These are phyloP conservation scores for Helotiales sp. DNA, from an alignment of 2,329 filamentous ascomycete genomes.

Conservation along the genomic window DNA sequence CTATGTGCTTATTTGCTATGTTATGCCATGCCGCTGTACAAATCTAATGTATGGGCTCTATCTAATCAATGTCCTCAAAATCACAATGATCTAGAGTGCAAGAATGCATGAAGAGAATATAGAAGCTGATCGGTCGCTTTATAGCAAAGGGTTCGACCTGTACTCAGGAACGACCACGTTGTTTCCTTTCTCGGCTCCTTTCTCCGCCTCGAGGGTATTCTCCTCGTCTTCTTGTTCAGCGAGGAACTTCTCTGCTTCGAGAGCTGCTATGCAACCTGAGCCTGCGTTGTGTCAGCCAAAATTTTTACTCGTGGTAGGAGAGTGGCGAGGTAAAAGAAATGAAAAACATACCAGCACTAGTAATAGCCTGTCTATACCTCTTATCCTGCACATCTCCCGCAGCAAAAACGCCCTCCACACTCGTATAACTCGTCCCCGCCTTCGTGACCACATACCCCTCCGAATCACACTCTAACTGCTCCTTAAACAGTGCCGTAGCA, in stretches of 20 bases:
- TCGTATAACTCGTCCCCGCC: conserved; percentile 86
- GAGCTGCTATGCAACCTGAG: conserved; percentile 90
- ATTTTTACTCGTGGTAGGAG: not conserved
- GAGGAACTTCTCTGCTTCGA: conserved; percentile 94
- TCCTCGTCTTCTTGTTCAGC: conserved; percentile 54
- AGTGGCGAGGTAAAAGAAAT: not conserved
- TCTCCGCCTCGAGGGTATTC: conserved; percentile 40
- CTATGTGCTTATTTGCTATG: too few species aligned
- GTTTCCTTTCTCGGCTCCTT: conserved; percentile 42
- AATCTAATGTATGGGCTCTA: too few species aligned
- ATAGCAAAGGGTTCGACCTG: conserved; percentile 63
- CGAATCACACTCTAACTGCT: conserved; percentile 80
- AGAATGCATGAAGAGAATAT: not conserved
- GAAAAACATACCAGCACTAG: conserved; percentile 77
- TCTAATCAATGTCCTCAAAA: not conserved
- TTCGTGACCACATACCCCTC: conserved; percentile 91
- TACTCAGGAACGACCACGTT: conserved; percentile 61
- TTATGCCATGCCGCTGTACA: too few species aligned
- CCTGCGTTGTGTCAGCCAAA: conserved; percentile 49
- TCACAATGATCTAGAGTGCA: not conserved
- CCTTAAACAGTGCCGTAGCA: conserved; percentile 87
- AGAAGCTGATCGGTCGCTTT: conserved; percentile 20
- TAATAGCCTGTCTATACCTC: conserved; percentile 95
- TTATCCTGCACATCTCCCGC: conserved; percentile 99
- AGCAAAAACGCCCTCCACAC: conserved; percentile 88